Conservation (phyloP, 805 yeast species). For the Isabelozyma heimii region DNA sequence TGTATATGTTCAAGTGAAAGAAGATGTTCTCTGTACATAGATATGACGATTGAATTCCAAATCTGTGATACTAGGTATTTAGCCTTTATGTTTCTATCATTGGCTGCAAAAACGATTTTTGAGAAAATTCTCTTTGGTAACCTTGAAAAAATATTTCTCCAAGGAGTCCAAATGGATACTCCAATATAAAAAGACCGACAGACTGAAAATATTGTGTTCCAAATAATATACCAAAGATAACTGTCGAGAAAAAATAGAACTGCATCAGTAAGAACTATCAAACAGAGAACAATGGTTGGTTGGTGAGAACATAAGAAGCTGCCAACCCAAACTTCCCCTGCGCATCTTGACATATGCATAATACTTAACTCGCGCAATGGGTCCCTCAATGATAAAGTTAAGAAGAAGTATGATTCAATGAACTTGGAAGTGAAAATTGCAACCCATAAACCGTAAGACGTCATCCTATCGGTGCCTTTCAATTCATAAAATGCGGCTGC, state of each 20-base stretch:
- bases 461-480: constrained; percentile 50
- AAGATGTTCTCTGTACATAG: constrained; percentile 80
- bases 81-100: constrained; percentile 36
- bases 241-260: constrained; percentile 76
- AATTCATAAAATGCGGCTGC: constrained; percentile 58
- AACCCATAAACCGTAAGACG: constrained; percentile 70
- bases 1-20: constrained; percentile 71
- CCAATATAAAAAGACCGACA: constrained; percentile 71
- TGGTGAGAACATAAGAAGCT: constrained; percentile 52
- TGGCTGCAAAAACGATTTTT: constrained; percentile 54
- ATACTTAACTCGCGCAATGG: constrained; percentile 67
- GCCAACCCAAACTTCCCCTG: constrained; percentile 60
- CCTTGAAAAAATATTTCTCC: constrained; percentile 77
- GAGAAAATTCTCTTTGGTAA: constrained; percentile 75
- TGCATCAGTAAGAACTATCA: constrained; percentile 60
- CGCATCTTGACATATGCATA: constrained; percentile 54
- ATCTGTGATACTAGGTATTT: constrained; percentile 62
- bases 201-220: constrained; percentile 74
- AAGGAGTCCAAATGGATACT: constrained; percentile 83
- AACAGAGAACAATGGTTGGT: constrained; percentile 50
- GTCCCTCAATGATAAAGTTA: constrained; percentile 69
- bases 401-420: constrained; percentile 73
- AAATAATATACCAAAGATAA: constrained; percentile 80
- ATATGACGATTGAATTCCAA: constrained; percentile 82
- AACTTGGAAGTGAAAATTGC: constrained; percentile 67